Base-by-base conservation (phyloP, 2,329 filamentous ascomycete genomes). In the Exophiala calicioides region DNA sequence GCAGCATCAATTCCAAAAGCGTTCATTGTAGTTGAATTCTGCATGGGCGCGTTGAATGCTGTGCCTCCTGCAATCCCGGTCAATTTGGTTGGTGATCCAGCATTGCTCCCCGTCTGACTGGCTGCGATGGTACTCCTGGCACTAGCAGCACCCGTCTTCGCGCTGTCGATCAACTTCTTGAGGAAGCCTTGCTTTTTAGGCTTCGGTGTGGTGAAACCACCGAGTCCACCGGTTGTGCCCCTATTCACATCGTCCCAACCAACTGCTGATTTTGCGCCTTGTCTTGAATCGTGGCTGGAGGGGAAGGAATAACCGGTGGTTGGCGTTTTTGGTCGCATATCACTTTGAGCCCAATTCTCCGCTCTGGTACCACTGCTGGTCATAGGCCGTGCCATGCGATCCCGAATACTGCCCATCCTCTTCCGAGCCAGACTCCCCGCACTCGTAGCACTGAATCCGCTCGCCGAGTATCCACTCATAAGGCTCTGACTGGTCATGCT, bases 401-500 rank as follows among this genome's bases (percentile, higher is more conserved):
- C 55, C 23, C 53, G 57, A 40, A 63, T 58, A 24, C 59, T 62
- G 21, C 59, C 62, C 50, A 47, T 63, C 41, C 67, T 68, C 61
- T 87, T 86, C 52, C 90, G 82, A 21, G 90, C 90, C 55, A 94
- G 81, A 68, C 91, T 97, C 43, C 90, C 93, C 12, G 93, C 93
- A 68, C 93, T 97, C 12, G 93, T 97, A 39, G 90, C 88, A 65
- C 91, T 97, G 68, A 96, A 89, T 9, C 80, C 91, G 39, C 90
- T 84, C 0, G 93, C 93, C 42, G 93, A 97, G 41, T 81, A 78
- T 3, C 91, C 93, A 65, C 91, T 97, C 91, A 96, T 96, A 32
- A 98, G 68, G 60, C 88, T 97, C 59, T 85, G 82, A 58, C 85
- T 83, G 12, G 89, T 96, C 64, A 82, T 83, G 58, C 87, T 82